Conservation (phyloP, 1,284 basidiomycete species). For the Apiotrichum gracile region DNA sequence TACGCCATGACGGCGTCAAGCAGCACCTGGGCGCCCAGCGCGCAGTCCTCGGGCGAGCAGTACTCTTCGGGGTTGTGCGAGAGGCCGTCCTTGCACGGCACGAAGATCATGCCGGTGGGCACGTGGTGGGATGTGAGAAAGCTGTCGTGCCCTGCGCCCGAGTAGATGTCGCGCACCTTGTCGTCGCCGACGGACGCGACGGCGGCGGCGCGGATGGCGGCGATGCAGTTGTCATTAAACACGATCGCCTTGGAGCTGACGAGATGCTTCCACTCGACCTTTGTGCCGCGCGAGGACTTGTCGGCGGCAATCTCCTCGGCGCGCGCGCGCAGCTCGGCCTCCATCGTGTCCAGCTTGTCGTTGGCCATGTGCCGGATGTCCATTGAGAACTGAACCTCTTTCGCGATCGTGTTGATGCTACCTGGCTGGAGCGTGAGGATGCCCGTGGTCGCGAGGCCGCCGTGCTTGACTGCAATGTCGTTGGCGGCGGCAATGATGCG, state of each 20-base stretch:
- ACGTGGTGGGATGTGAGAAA: slow-evolving; percentile 16
- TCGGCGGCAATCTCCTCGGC: slow-evolving; percentile 6
- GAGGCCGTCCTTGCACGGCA: slow-evolving; percentile 29
- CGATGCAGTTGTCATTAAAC: slow-evolving; percentile 10
- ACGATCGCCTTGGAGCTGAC: slow-evolving; percentile 8
- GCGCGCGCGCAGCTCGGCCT: slow-evolving; percentile 10
- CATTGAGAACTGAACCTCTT: slow-evolving; percentile 17
- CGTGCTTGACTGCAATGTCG: slow-evolving; percentile 13
- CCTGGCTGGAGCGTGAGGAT: slow-evolving; percentile 12
- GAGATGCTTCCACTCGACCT: slow-evolving; percentile 10
- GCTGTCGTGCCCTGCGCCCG: slow-evolving; percentile 26
- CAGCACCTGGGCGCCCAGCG: slow-evolving; percentile 16
- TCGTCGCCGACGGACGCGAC: slow-evolving; percentile 3
- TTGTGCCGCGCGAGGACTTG: not conserved
- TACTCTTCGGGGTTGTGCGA: slow-evolving; percentile 31
- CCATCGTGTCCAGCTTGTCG: slow-evolving; percentile 14
- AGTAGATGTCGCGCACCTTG: slow-evolving; percentile 10
- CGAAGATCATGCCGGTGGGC: slow-evolving; percentile 33
- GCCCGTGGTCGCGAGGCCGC: slow-evolving; percentile 20
- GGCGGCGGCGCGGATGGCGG: slow-evolving; percentile 5
- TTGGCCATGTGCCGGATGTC: slow-evolving; percentile 23
- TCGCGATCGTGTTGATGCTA: slow-evolving; percentile 19
- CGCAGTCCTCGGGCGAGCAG: slow-evolving; percentile 23
- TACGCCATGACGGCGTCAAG: slow-evolving; percentile 19
- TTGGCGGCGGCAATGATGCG: slow-evolving; percentile 12